Conservation (phyloP, 345 rosid species). For the Linum usitatissimum region DNA sequence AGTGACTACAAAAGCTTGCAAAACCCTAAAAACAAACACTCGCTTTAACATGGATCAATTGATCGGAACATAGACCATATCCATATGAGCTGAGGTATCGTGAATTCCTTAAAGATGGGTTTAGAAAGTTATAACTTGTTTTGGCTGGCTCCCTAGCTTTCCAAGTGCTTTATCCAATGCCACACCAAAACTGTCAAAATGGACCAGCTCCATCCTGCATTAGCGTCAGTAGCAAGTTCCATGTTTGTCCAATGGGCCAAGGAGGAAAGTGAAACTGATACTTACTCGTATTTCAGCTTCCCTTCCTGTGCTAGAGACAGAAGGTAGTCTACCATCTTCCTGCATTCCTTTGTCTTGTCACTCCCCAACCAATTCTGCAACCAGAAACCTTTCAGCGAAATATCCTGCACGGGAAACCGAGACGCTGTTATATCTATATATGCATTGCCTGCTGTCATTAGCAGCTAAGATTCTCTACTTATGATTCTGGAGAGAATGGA, state of each 20-base stretch:
- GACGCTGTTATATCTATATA: neutral
- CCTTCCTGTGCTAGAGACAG: constrained; percentile 44
- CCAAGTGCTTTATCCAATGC: constrained; percentile 68
- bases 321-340: constrained; percentile 69
- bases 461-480: no score
- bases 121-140: constrained; percentile 70
- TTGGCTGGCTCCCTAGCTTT: constrained; percentile 71
- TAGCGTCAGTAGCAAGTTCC: no score
- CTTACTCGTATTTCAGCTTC: constrained; percentile 74
- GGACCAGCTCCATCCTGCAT: constrained; percentile 61
- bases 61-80: no score
- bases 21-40: no score
- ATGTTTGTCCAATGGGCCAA: no score
- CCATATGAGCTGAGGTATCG: no score
- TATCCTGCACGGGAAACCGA: constrained; percentile 37
- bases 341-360: constrained; percentile 50
- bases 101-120: neutral
- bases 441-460: neutral
- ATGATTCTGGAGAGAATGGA: neutral
- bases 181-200: constrained; percentile 46
- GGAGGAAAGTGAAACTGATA: constrained; percentile 11
- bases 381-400: constrained; percentile 91
- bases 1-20: no score
- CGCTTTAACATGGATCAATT: no score
- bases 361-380: constrained; percentile 63